Percentiles rank a stretch among this genome's conserved stretches.
Conservation (phyloP, 2,329 filamentous ascomycete species). For the Raffaelea ambrosiae region DNA sequence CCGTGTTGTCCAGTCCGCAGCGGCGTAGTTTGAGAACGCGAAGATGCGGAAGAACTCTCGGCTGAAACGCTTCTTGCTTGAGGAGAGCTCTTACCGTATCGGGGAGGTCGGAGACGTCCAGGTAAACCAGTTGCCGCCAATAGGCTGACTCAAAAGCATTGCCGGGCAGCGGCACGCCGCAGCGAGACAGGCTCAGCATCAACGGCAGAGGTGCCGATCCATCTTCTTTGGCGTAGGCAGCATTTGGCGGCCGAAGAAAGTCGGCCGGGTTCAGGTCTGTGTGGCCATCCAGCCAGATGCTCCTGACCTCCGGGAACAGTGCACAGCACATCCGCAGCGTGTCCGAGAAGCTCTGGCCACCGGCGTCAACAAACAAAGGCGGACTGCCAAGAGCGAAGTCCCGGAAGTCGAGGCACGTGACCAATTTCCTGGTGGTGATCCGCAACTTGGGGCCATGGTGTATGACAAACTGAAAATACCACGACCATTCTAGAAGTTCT, state of each 20-base stretch:
- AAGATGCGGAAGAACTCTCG: constrained; percentile 31
- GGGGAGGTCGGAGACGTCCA: constrained; percentile 43
- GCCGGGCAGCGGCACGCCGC: constrained; percentile 28
- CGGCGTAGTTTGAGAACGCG: constrained; percentile 42
- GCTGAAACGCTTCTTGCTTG: constrained; percentile 10
- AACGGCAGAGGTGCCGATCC: constrained; percentile 17
- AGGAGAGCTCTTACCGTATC: constrained; percentile 31
- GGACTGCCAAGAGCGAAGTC: constrained; percentile 29
- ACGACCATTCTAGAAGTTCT: constrained; percentile 32
- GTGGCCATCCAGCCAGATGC: constrained; percentile 40
- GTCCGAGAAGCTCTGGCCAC: constrained; percentile 26
- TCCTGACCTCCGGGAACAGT: constrained; percentile 34
- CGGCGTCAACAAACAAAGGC: constrained; percentile 31
- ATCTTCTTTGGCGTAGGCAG: constrained; percentile 1
- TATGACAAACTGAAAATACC: constrained; percentile 39
- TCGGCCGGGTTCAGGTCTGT: constrained; percentile 32
- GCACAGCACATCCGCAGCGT: constrained; percentile 29
- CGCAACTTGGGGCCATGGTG: constrained; percentile 25
- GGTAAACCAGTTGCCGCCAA: constrained; percentile 36
- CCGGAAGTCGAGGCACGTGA: constrained; percentile 40
- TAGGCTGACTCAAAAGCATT: constrained; percentile 28
- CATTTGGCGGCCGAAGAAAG: constrained; percentile 15
- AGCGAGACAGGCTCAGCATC: constrained; percentile 37
- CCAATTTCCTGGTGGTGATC: constrained; percentile 30
- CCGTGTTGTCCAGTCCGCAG: constrained; percentile 35